Evolutionary conservation across 2,329 filamentous ascomycete species (phyloP), one percentile per base, ranked within the genome.

Genomic region (Diplodia sapinea): DNA sequence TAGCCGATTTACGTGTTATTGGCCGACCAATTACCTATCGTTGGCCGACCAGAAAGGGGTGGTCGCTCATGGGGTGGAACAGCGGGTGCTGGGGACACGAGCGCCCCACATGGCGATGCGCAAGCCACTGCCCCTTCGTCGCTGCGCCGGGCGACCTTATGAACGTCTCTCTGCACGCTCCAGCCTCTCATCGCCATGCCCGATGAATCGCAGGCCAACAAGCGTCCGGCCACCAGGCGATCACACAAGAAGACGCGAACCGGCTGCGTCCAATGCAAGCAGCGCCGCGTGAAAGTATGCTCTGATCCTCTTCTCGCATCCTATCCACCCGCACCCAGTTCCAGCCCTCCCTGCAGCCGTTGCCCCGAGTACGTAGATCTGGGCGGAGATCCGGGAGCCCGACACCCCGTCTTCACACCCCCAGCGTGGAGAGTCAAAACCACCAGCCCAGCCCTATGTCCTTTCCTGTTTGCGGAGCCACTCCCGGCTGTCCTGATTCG

Each of bases 231-330:
- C 20, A 66, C 52, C 52, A 57, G 64, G 55, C 64, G 64, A 40
- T 51, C 64, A 6, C 65, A 67, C 55, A 67, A 67, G 66, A 68
- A 68, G 31, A 64, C 59, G 13, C 66, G 66, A 38, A 68, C 66
- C 57, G 66, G 66, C 13, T 68, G 66, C 40, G 26, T 40, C n/a
- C 57, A 68, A 17, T 68, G 66, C 51, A 68, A 68, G 59, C 57
- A 64, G 66, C 57, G 66, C 31, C 50, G 59, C 17, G 59, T 68
- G 33, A 68, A 68, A 61, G 66, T 68, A 64, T 47, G 63, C 49
- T 12, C 50, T 20, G 20, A 23, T 17, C 43, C 26, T 40, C 43
- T 49, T 57, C 36, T 17, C 36, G 33, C 33, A 38, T 3, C 26
- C 5, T 6, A 9, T 11, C 33, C 12, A 4, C 31, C 40, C 38